Conservation (phyloP, 352 stramenopile species). For the Thalassiosira oceanica region DNA sequence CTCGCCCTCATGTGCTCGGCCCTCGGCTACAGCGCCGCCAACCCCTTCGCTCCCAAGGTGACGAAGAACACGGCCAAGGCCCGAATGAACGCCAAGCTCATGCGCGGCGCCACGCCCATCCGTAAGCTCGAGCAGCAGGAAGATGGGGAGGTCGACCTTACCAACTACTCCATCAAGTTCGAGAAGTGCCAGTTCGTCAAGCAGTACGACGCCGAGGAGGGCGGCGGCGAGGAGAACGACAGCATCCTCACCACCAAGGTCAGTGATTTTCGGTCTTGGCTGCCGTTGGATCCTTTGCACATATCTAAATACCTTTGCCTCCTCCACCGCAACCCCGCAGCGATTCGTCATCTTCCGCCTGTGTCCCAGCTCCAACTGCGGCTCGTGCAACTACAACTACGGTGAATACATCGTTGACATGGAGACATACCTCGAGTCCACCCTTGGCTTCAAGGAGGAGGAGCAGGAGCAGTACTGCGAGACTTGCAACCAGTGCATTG, state of each 20-base stretch:
- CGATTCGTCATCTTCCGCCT: constrained; percentile 75
- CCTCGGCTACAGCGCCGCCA: constrained; percentile 2
- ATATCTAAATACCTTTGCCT: no score
- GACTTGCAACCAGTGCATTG: constrained; percentile 56
- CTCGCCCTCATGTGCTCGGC: constrained; percentile 12
- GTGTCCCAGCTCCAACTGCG: constrained; percentile 52
- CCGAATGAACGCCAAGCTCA: constrained; percentile 19
- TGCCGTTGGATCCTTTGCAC: no score
- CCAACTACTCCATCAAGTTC: constrained; percentile 52
- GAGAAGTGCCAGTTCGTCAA: constrained; percentile 75
- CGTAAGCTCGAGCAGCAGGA: constrained; percentile 9
- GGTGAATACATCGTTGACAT: constrained; percentile 80
- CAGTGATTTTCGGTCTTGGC: no score
- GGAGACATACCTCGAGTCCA: constrained; percentile 69
- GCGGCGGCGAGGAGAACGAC: constrained; percentile 42
- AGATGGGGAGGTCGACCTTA: constrained; percentile 58
- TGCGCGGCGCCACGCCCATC: constrained; percentile 15
- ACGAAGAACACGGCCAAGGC: constrained; percentile 11
- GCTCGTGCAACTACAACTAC: constrained; percentile 70
- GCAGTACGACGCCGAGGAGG: constrained; percentile 60
- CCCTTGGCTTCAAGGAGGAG: constrained; percentile 62
- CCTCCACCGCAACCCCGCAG: neutral
- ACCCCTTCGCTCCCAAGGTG: constrained; percentile 22
- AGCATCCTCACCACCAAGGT: constrained; percentile 62
- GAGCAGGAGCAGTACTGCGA: constrained; percentile 67